A percentile compares a stretch with the other conserved stretches of the same genome.
These are phyloP conservation scores for Lasiodiplodia hormozganensis DNA, from an alignment of 2,329 filamentous ascomycete genomes.

Conservation along the genomic window DNA sequence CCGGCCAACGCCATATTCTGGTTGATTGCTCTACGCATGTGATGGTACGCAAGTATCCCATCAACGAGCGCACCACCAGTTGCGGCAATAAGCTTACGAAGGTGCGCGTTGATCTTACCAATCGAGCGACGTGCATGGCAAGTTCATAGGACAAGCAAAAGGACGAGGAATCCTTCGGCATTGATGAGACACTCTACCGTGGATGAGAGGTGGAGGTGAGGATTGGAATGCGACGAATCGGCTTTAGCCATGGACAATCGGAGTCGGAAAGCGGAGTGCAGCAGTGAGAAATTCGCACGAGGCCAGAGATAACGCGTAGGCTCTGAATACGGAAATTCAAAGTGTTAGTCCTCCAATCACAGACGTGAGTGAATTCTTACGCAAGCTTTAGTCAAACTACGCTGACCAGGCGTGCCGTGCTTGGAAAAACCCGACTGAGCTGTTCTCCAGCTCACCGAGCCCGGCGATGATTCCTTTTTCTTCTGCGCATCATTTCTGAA, in stretches of 20 bases:
- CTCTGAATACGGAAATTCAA: background rate
- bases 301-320: background rate
- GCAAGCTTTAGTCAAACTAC: background rate
- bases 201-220: background rate
- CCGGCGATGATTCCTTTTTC: background rate
- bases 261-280: background rate
- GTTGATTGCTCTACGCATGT: background rate
- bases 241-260: background rate
- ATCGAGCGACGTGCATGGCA: background rate
- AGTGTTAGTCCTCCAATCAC: background rate
- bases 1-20: background rate
- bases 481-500: constrained; percentile 1
- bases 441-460: background rate
- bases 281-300: background rate
- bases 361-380: background rate
- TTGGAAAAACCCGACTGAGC: background rate
- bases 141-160: background rate
- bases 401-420: background rate
- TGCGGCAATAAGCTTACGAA: background rate
- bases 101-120: background rate
- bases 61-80: background rate
- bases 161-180: background rate
- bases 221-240: background rate
- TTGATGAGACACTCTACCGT: background rate
- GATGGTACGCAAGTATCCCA: background rate